Base-by-base conservation (phyloP, 176 grass and related monocot genomes). In the Aegilops speltoides region DNA sequence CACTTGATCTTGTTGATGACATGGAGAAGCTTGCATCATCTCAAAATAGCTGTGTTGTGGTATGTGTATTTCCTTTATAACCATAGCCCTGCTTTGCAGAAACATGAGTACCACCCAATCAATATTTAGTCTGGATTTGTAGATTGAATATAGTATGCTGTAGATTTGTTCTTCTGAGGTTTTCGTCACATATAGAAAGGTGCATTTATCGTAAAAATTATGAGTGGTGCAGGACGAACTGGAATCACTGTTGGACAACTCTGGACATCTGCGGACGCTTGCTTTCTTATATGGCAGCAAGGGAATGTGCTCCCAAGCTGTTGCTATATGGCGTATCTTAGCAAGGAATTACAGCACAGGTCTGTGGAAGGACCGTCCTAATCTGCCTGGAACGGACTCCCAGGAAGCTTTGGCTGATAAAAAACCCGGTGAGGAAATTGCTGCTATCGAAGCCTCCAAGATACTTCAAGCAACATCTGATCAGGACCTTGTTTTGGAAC, bases 1-100 rank as follows among this genome's bases (percentile, higher is more conserved):
- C 90, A 62, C 96, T 98, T 78, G 79, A 91, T 93, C 92, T 98
- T 91, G 93, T 98, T 89, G 86, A 83, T 91, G 88, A 98, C 72
- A 98, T 98, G 96, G 96, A 98, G 87, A 96, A 89, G 8, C 96
- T 98, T 89, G 96, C 96, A 78, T 94, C 92, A 68, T 96, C 93
- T 69, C 86, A 96, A 31, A 98, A 98, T 82, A 91, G 82, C 32
- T 98, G 96, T 86, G 71, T 96, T 36, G 90, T 98, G 92, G 96
- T 98, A 98, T 78, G 76, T 76, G 33, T 87, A 81, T 78, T 52
- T 71, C 10, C 71, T 77, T 81, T 67, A 13, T 61, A 37, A 23
- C 56, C 50, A 82, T 52, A 67, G 76, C 28, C 19, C 8, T 79
- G n/a, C 59, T 34, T 48, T 87, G 54, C 78, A 82, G 45, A 60